Evolutionary conservation across 2,329 filamentous ascomycete genomes (phyloP), one percentile per base, ranked within the genome.

Genomic region (Penicillium sp.): DNA sequence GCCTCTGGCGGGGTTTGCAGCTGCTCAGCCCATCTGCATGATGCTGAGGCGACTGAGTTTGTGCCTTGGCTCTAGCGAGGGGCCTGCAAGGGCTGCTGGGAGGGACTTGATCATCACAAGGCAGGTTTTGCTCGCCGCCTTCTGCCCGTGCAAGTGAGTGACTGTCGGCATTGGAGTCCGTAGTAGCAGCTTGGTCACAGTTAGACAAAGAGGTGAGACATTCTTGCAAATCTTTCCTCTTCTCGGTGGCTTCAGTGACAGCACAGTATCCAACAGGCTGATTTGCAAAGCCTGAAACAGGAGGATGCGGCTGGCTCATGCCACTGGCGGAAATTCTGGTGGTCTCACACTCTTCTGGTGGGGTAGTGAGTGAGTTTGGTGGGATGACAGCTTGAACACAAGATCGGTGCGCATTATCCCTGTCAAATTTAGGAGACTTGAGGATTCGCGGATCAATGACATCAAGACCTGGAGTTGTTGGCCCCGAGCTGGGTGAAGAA

Each of bases 101-200:
- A 39, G 38, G 18, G 38, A 5, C 18, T 22, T 22, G 3, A 5
- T 22, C 2, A 39, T 14, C 2, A 39, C 3, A 2, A 39, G 38
- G 10, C 2, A 13, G 38, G 5, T 39, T 22, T 39, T 14, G 72
- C 57, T 74, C 29, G 29, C 29, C 79, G 16, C 62, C 58, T 38
- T 80, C 76, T 43, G 9, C 24, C 40, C 9, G 14, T 44, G 8
- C 18, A 44, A 18, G 40, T 44, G 8, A n/a, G n/a, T n/a, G n/a
- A n/a, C n/a, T n/a, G n/a, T n/a, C n/a, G n/a, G n/a, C n/a, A n/a
- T n/a, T n/a, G n/a, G n/a, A n/a, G n/a, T n/a, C n/a, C 11, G 14
- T 16, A 7, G 40, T 44, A 44, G 29, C 9, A 44, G 40, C 24
- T 44, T 44, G 14, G 40, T 29, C 14, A 44, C 5, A 4, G 5